Evolutionary conservation across 2,329 filamentous ascomycete species (phyloP), one percentile per base, ranked within the genome.

Genomic region (Acrocalymma vagum): DNA sequence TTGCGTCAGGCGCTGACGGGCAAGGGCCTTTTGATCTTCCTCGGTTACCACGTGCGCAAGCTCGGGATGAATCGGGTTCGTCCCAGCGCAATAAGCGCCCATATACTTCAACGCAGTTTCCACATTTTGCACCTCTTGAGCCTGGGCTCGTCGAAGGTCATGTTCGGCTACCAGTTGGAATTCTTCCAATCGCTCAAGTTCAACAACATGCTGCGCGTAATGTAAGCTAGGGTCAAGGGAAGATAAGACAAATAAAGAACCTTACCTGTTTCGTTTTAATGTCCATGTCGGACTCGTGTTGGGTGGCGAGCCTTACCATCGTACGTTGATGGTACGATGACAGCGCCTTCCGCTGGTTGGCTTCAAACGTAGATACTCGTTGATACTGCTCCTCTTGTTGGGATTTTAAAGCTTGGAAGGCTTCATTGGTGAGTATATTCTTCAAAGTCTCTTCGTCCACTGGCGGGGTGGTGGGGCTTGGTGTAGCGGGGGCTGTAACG

Each of bases 61-160:
- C n/a, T 62, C 45, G 3, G 48, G 58, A 20, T 60, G 45, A 4
- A 55, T 37, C 15, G 50, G 46, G 24, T 52, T 57, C 11, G 55
- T 63, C 9, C 72, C 73, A 5, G 66, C 64, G 41, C 74, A 77
- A 45, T 76, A 78, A 4, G 73, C 73, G 42, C 75, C 72, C 66
- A 77, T 76, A 44, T 77, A 71, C 44, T 72, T 73, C 3, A 78
- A 53, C 1, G 74, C 74, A 2, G 72, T 76, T 0, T 68, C 70
- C 9, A 67, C 68, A 49, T 76, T 75, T 24, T 70, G 65, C 9
- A 59, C 56, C 45, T 77, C 75, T 17, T 69, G 58, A 1, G 59
- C 62, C 15, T 78, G 75, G 3, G 59, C 40, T 35, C 66, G 60
- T 23, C 71, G 69, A 16, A 77, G 55, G 29, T 72, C 70, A 24